These are phyloP conservation scores for Aspergillus nidulans DNA, from an alignment of 495 filamentous ascomycete genomes.

Conservation along the genomic window DNA sequence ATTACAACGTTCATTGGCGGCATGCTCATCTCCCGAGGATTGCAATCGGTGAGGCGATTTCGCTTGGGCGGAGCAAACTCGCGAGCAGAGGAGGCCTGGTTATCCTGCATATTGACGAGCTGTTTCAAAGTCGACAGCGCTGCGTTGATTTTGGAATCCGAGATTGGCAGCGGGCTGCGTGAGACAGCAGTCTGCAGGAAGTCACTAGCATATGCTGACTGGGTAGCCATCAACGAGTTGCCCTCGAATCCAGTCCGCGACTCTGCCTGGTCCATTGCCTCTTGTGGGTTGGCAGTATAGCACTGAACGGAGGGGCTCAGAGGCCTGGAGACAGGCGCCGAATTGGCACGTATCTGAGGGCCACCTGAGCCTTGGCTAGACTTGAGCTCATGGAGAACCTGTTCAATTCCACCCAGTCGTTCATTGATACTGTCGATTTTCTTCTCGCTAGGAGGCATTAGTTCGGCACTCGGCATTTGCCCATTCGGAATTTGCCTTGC, in stretches of 20 bases:
- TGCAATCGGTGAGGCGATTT: constrained; percentile 35
- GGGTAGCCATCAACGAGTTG: constrained; percentile 54
- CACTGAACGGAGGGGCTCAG: constrained; percentile 16
- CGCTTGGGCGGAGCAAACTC: constrained; percentile 41
- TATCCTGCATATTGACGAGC: constrained; percentile 49
- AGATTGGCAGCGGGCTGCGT: constrained; percentile 42
- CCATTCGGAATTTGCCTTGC: not conserved
- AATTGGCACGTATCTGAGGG: constrained; percentile 7
- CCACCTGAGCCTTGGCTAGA: constrained; percentile 10
- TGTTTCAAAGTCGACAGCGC: constrained; percentile 55
- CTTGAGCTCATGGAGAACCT: constrained; percentile 41
- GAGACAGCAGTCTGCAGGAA: constrained; percentile 59
- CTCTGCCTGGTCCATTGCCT: constrained; percentile 35
- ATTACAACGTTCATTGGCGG: constrained; percentile 52
- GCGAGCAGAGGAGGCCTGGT: constrained; percentile 29
- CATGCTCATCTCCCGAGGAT: constrained; percentile 48
- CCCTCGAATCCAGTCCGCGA: constrained; percentile 53
- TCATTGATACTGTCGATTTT: constrained; percentile 66
- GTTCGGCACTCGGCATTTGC: not conserved
- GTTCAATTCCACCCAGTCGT: constrained; percentile 55
- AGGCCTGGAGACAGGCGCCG: constrained; percentile 21
- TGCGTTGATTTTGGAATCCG: constrained; percentile 49
- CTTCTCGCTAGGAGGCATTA: constrained; percentile 47
- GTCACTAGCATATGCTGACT: constrained; percentile 60
- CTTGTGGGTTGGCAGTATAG: constrained; percentile 21